Evolutionary conservation across 2,329 filamentous ascomycete species (phyloP).

Genomic region (Grosmannia huntii): DNA sequence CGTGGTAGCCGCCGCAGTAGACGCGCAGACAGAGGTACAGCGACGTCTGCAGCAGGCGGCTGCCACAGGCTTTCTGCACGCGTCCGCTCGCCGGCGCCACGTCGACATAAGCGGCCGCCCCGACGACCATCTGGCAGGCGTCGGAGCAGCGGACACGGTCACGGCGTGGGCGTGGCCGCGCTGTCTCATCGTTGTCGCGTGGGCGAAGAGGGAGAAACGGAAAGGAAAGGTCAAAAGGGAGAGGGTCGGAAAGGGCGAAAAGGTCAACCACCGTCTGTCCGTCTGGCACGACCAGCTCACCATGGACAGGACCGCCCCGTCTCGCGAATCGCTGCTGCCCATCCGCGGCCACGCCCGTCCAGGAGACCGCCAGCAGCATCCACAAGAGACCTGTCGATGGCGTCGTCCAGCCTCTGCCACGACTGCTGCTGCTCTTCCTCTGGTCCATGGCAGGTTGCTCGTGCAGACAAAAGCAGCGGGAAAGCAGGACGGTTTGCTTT

Average conservation of each 20-base stretch:
- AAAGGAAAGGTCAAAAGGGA: background rate
- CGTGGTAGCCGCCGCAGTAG: constrained; percentile 19
- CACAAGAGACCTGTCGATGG: background rate
- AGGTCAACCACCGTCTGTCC: too few relatives aligned
- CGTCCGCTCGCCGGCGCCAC: background rate
- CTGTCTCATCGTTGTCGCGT: background rate
- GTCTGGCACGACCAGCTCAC: background rate
- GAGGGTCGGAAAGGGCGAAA: background rate
- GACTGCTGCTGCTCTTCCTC: background rate
- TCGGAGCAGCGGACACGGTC: background rate
- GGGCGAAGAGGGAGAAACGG: background rate
- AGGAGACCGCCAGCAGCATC: background rate
- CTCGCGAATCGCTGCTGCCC: background rate
- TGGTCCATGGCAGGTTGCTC: background rate
- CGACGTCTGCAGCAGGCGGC: constrained; percentile 6
- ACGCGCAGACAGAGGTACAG: constrained; percentile 25
- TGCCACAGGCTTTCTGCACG: constrained; percentile 5
- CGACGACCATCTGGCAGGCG: constrained; percentile 6
- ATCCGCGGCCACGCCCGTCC: too few relatives aligned
- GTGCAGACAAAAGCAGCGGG: background rate
- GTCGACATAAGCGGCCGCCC: constrained; percentile 3
- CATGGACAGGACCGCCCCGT: background rate
- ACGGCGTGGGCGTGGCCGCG: background rate
- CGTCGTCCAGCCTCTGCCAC: background rate
- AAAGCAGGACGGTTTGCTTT: background rate